Base-by-base conservation (phyloP, 106 monocot genomes). In the Posidonia australis region DNA sequence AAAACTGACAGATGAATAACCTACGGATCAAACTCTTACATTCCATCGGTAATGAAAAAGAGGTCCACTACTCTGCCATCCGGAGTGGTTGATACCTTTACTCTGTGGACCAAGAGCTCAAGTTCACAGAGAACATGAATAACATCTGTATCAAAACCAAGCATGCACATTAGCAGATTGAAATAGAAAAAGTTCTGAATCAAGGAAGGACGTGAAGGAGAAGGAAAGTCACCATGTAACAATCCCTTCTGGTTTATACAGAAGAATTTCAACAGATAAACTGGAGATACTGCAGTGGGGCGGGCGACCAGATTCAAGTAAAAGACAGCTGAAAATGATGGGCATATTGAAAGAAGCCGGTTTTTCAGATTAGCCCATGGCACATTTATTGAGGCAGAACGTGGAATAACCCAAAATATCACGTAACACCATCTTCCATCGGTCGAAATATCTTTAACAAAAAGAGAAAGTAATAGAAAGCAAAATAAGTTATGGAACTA, bases 351-450 rank as follows among this genome's bases (percentile, higher is more conserved):
- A 26, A 96, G 43, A 23, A 96, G 76, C 51, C 90, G 74, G 28
- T 70, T 74, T 68, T 96, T 90, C 68, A 96, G 71, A 36, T 69
- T 80, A 32, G 43, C 58, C 94, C 94, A 96, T 19, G 71, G 75
- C 23, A 96, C 75, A 12, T 74, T 82, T 10, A 74, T 76, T 5
- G 82, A 76, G 29, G 73, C 44, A 16, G 83, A 84, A 42, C 78
- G 71, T 3, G 94, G 94, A 44, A 90, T 48, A 19, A 96, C 94
- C 89, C 89, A 96, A 44, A 86, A 66, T 68, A 96, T 84, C 2
- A 86, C 71, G 55, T 78, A 96, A 66, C 94, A 96, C 94, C 94
- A 96, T 43, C 73, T 80, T 58, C 90, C 94, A 70, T 96, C 94
- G 1, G 90, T 96, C 1, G 94, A 96, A 0, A 90, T 76, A 78